These are phyloP conservation scores for Omphalotus guepiniiformis DNA, from an alignment of 768 basidiomycete species.

Conservation along the genomic window DNA sequence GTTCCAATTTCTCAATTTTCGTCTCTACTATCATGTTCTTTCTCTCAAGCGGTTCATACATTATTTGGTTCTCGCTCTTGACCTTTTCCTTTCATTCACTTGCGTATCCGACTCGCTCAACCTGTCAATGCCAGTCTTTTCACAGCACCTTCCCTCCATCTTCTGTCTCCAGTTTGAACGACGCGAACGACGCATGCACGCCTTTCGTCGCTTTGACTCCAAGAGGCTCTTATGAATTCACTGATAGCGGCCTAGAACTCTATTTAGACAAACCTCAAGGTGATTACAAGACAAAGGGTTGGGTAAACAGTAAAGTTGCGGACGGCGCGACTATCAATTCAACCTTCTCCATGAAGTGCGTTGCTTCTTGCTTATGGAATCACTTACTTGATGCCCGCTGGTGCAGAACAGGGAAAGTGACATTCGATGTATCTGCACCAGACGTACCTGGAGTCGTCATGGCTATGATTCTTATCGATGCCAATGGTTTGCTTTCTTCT, in stretches of 20 bases:
- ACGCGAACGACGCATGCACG: neutral
- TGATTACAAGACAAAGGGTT: slow-evolving; percentile 16
- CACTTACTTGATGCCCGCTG: no score
- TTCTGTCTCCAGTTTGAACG: neutral
- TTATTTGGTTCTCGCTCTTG: no score
- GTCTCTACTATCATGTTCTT: no score
- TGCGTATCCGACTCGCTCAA: no score
- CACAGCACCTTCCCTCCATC: slow-evolving; percentile 15
- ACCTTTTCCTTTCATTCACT: no score
- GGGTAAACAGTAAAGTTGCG: slow-evolving; percentile 27
- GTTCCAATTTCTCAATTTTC: no score
- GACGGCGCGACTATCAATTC: slow-evolving; percentile 33
- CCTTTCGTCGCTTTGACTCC: slow-evolving; percentile 24
- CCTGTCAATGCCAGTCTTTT: slow-evolving; percentile 18
- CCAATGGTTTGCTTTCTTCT: slow-evolving; percentile 7
- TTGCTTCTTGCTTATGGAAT: no score
- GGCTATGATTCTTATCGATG: slow-evolving; percentile 31
- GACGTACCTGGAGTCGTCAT: slow-evolving; percentile 26
- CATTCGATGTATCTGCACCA: slow-evolving; percentile 22
- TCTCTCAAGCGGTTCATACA: no score
- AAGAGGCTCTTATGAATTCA: slow-evolving; percentile 19
- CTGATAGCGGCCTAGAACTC: slow-evolving; percentile 20
- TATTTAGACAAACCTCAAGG: slow-evolving; percentile 24
- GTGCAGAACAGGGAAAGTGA: slow-evolving; percentile 26
- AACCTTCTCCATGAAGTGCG: slow-evolving; percentile 29